A percentile compares a stretch with the other conserved stretches of the same genome.
These are phyloP conservation scores for Trichoderma erinaceum DNA, from an alignment of 495 filamentous ascomycete genomes.

Conservation along the genomic window DNA sequence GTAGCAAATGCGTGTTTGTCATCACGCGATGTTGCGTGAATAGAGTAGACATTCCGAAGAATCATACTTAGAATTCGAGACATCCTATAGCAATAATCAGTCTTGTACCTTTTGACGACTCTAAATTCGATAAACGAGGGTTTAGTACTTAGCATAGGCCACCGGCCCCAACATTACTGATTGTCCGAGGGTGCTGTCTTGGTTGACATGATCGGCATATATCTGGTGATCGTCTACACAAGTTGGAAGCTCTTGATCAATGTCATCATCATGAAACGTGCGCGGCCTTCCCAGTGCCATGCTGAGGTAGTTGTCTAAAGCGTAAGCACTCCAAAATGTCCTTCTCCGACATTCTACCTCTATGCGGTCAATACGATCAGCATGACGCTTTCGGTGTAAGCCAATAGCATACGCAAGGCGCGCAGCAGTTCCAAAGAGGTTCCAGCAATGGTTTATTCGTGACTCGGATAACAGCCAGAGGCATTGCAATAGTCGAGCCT, in stretches of 20 bases:
- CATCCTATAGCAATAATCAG: constrained; percentile 14
- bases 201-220: constrained; percentile 1
- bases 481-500: constrained; percentile 35
- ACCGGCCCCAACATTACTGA: constrained; percentile 40
- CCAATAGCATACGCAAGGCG: constrained; percentile 26
- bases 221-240: constrained; percentile 30
- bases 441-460: constrained; percentile 35
- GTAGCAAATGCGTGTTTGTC: constrained; percentile 19
- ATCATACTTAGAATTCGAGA: constrained; percentile 23
- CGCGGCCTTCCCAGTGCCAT: constrained; percentile 26
- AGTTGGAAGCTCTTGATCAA: constrained; percentile 33
- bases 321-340: constrained; percentile 31
- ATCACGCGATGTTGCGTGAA: constrained; percentile 19
- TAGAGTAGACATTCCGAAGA: constrained; percentile 25
- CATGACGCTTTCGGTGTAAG: constrained; percentile 20
- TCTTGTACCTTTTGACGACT: background rate
- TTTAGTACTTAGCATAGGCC: constrained; percentile 21
- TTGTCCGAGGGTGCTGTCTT: constrained; percentile 25
- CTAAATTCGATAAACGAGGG: background rate
- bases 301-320: constrained; percentile 30
- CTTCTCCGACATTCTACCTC: constrained; percentile 30
- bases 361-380: constrained; percentile 17
- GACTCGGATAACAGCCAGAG: constrained; percentile 34
- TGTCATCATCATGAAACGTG: constrained; percentile 31
- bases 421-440: constrained; percentile 36